A percentile compares a stretch with the other conserved stretches of the same genome.
phyloP scores from a whole-genome alignment of 2,329 filamentous ascomycete species.

The Diplodia scrobiculata region DNA sequence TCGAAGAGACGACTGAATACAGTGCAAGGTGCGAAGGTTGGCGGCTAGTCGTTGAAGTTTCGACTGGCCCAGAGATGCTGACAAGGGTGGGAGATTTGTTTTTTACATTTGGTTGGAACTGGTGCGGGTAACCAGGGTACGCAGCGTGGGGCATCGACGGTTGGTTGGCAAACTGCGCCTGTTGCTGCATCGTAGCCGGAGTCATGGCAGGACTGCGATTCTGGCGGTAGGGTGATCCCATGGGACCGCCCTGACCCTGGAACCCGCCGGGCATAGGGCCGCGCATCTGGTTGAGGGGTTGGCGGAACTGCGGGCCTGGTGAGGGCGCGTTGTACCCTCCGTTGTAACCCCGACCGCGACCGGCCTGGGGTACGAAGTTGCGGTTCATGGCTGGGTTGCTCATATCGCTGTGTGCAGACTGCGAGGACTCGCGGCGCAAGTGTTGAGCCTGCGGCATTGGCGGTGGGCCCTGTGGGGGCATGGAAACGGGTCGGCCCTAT shows the following conservation, averaged over 20 bases:
- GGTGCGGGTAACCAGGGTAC: constrained; percentile 57
- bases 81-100: constrained; percentile 50
- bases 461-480: constrained; percentile 51
- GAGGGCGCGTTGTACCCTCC: constrained; percentile 49
- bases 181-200: constrained; percentile 67
- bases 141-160: constrained; percentile 64
- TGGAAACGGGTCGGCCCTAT: constrained; percentile 68
- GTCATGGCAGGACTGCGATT: constrained; percentile 58
- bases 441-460: constrained; percentile 68
- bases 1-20: constrained; percentile 13
- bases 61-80: constrained; percentile 34
- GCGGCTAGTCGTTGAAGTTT: constrained; percentile 23
- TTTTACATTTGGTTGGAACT: constrained; percentile 63
- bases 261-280: constrained; percentile 57
- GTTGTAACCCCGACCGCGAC: constrained; percentile 58
- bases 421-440: constrained; percentile 81
- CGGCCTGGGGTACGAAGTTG: constrained; percentile 47
- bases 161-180: constrained; percentile 52
- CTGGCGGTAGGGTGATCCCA: constrained; percentile 61
- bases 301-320: constrained; percentile 57
- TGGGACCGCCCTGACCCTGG: constrained; percentile 50
- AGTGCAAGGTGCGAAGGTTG: constrained; percentile 32
- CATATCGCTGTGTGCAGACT: constrained; percentile 76
- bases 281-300: constrained; percentile 54
- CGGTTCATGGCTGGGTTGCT: constrained; percentile 56